phyloP scores from a whole-genome alignment of 208 protist genomes.

The Wallacemonas collosoma region DNA sequence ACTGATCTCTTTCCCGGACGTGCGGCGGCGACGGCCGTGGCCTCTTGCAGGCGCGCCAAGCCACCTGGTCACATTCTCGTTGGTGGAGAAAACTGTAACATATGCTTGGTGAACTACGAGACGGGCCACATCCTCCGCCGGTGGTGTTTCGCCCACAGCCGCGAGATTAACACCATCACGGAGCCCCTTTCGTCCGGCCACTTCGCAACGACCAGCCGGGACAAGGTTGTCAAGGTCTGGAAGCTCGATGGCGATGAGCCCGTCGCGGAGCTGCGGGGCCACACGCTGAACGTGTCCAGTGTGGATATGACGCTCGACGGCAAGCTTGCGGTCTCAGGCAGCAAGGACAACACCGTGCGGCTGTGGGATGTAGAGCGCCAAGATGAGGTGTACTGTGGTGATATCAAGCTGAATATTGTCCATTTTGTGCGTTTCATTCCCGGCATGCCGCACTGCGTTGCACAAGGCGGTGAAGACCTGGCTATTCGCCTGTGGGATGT shows the following conservation, averaged over 20 bases:
- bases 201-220: slow-evolving; percentile 62
- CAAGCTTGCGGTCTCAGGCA: slow-evolving; percentile 57
- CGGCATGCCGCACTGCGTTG: slow-evolving; percentile 50
- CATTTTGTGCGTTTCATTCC: slow-evolving; percentile 69
- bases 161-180: slow-evolving; percentile 68
- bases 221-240: slow-evolving; percentile 73
- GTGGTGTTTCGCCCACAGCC: slow-evolving; percentile 53
- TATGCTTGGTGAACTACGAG: slow-evolving; percentile 66
- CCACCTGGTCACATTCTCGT: slow-evolving; percentile 51
- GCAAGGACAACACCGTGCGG: slow-evolving; percentile 79
- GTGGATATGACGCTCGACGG: slow-evolving; percentile 37
- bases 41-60: slow-evolving; percentile 51
- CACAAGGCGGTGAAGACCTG: slow-evolving; percentile 72
- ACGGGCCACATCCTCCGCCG: slow-evolving; percentile 58
- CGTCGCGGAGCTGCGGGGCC: slow-evolving; percentile 45
- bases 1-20: slow-evolving; percentile 37
- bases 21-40: slow-evolving; percentile 47
- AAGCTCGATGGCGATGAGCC: slow-evolving; percentile 39
- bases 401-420: slow-evolving; percentile 78
- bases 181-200: slow-evolving; percentile 37
- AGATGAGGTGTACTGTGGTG: slow-evolving; percentile 61
- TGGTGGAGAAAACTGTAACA: slow-evolving; percentile 56
- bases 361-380: slow-evolving; percentile 63
- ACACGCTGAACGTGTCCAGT: slow-evolving; percentile 65
- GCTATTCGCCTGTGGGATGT: slow-evolving; percentile 75